These are phyloP conservation scores for Phaeotremella skinneri DNA, from an alignment of 768 basidiomycete species.

Conservation along the genomic window DNA sequence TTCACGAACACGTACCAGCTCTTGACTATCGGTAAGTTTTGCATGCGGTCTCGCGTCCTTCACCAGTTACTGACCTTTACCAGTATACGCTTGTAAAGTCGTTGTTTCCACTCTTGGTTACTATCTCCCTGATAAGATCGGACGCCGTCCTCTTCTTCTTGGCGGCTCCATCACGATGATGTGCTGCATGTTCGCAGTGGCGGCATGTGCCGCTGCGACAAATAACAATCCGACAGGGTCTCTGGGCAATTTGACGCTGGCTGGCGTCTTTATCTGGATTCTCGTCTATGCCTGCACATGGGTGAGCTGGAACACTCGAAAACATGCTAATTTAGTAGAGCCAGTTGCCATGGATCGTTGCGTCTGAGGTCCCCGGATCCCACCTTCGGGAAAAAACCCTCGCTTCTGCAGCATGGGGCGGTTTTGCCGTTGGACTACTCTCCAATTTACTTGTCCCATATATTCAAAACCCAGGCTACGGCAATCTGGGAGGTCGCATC, in stretches of 20 bases:
- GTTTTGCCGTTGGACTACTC: conserved; percentile 23
- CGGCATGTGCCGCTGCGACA: conserved; percentile 11
- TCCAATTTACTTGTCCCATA: conserved; percentile 34
- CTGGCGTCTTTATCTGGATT: conserved; percentile 18
- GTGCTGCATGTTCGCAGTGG: conserved; percentile 18
- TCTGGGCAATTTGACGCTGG: conserved; percentile 8
- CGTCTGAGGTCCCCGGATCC: conserved; percentile 26
- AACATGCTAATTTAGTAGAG: neutral
- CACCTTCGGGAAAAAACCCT: conserved; percentile 33
- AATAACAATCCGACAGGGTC: conserved; percentile 11
- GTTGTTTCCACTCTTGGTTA: conserved; percentile 19
- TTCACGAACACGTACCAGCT: conserved; percentile 18
- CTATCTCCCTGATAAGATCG: conserved; percentile 25
- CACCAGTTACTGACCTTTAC: neutral
- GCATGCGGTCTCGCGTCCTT: neutral
- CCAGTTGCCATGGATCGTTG: conserved; percentile 24
- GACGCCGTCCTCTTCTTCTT: conserved; percentile 25
- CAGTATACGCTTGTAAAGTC: conserved; percentile 13
- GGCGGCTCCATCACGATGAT: conserved; percentile 6
- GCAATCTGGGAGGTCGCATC: conserved; percentile 31
- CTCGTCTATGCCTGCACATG: conserved; percentile 1
- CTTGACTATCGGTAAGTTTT: conserved; percentile 1
- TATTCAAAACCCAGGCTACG: conserved; percentile 35
- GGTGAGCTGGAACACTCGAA: neutral
- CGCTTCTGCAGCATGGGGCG: conserved; percentile 21